phyloP scores from a whole-genome alignment of 2,329 filamentous ascomycete species.

The Simplicillium sp. region DNA sequence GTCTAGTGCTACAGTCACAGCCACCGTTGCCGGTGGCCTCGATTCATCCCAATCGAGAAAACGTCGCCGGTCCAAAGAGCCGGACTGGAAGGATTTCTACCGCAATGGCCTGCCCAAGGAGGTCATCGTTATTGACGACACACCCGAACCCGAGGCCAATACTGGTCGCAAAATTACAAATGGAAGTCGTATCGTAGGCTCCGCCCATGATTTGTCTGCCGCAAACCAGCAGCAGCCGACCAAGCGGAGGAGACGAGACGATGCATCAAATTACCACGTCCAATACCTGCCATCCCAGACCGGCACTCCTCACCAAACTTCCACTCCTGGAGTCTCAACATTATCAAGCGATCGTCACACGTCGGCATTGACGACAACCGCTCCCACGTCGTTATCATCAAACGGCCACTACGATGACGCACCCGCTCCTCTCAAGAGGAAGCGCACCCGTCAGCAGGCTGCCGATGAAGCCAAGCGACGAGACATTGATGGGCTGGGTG shows the following conservation, averaged over 20 bases:
- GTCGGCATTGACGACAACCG: constrained; percentile 74
- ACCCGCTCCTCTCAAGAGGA: constrained; percentile 76
- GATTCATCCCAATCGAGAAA: constrained; percentile 29
- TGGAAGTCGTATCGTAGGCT: constrained; percentile 19
- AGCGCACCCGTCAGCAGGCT: constrained; percentile 73
- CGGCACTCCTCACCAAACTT: constrained; percentile 60
- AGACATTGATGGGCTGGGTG: constrained; percentile 60
- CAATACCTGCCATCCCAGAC: constrained; percentile 60
- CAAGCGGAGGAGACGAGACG: constrained; percentile 67
- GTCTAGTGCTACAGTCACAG: constrained; percentile 10
- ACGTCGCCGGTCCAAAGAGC: constrained; percentile 50
- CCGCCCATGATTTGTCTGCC: constrained; percentile 15
- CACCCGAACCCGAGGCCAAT: constrained; percentile 45
- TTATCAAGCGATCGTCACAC: constrained; percentile 77
- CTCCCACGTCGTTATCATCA: constrained; percentile 69
- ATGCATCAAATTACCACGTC: constrained; percentile 55
- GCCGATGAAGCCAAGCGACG: constrained; percentile 75
- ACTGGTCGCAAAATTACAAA: constrained; percentile 29
- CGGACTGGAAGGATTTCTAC: constrained; percentile 75
- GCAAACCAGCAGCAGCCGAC: constrained; percentile 38
- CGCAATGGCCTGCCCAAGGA: constrained; percentile 76
- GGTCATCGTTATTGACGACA: constrained; percentile 77
- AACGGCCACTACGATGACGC: constrained; percentile 54
- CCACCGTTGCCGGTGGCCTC: constrained; percentile 14
- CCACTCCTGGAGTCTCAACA: constrained; percentile 58